Evolutionary conservation across 2,329 filamentous ascomycete genomes (phyloP).

Genomic region (Apiospora malaysiana): DNA sequence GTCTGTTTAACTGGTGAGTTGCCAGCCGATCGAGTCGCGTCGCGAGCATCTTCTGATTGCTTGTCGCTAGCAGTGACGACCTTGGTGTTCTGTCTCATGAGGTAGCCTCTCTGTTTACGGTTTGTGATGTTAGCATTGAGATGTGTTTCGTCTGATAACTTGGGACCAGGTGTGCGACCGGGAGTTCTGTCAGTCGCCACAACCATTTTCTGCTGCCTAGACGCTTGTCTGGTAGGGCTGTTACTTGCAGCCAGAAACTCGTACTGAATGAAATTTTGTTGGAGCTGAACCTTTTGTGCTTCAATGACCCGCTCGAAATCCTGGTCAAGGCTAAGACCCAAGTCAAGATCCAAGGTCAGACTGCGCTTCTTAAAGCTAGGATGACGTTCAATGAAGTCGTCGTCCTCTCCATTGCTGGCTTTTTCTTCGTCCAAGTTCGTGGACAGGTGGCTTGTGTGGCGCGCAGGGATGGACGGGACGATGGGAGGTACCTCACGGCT

Average conservation of each 20-base stretch:
- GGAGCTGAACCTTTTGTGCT: slow-evolving; percentile 87
- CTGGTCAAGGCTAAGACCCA: slow-evolving; percentile 84
- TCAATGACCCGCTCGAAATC: slow-evolving; percentile 97
- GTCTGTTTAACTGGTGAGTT: slow-evolving; percentile 74
- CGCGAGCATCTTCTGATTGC: slow-evolving; percentile 60
- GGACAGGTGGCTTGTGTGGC: slow-evolving; percentile 62
- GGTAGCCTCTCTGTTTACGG: slow-evolving; percentile 87
- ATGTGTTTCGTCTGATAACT: slow-evolving; percentile 32
- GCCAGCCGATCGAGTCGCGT: slow-evolving; percentile 63
- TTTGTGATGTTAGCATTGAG: slow-evolving; percentile 67
- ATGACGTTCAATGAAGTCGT: slow-evolving; percentile 63
- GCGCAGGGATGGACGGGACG: slow-evolving; percentile 66
- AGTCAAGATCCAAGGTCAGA: slow-evolving; percentile 80
- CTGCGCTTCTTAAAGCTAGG: slow-evolving; percentile 82
- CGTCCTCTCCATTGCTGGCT: slow-evolving; percentile 38
- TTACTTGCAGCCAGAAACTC: slow-evolving; percentile 33
- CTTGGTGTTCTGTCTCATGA: slow-evolving; percentile 99
- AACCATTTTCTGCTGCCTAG: slow-evolving; percentile 35
- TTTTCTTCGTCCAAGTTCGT: slow-evolving; percentile 51
- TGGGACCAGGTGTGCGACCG: slow-evolving; percentile 30
- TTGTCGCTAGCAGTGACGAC: slow-evolving; percentile 91
- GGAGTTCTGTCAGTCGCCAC: slow-evolving; percentile 31
- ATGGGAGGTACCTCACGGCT: slow-evolving; percentile 70
- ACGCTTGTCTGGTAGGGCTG: slow-evolving; percentile 53
- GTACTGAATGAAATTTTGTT: slow-evolving; percentile 36